phyloP scores from a whole-genome alignment of 306 rosid genomes.

The Elaeagnus macrophylla region DNA sequence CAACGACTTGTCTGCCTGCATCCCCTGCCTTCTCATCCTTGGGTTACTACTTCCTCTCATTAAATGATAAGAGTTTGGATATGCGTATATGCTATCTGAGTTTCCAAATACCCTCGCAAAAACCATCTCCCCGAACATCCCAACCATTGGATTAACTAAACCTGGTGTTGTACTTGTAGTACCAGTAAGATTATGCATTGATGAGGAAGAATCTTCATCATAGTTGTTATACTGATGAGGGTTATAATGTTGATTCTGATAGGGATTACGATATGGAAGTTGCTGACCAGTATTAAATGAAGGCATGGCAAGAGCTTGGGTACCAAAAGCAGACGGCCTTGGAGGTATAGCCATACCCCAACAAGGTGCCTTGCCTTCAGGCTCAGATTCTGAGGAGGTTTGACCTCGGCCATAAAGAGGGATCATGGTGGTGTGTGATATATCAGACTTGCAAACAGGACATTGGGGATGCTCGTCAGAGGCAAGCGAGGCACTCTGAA shows the following conservation, averaged over 20 bases:
- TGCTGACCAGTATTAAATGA: constrained; percentile 36
- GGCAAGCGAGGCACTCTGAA: constrained; percentile 69
- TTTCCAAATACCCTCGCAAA: constrained; percentile 62
- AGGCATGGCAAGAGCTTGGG: constrained; percentile 27
- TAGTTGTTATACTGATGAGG: constrained; percentile 23
- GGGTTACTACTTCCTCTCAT: constrained; percentile 34
- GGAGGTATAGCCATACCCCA: constrained; percentile 50
- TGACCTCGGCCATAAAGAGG: constrained; percentile 81
- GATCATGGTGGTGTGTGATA: constrained; percentile 68
- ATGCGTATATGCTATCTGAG: constrained; percentile 34
- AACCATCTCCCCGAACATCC: constrained; percentile 76
- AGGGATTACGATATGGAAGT: constrained; percentile 70
- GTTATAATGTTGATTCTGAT: constrained; percentile 41
- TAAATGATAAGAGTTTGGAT: constrained; percentile 47
- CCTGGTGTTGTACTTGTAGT: constrained; percentile 25
- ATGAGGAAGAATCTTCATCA: constrained; percentile 41
- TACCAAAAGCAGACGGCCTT: constrained; percentile 62
- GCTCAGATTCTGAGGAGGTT: constrained; percentile 19
- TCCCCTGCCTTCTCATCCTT: constrained; percentile 76
- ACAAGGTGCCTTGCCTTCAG: constrained; percentile 24
- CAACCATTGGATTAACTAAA: constrained; percentile 41
- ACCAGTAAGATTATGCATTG: constrained; percentile 35
- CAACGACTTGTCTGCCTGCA: constrained; percentile 70
- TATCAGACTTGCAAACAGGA: constrained; percentile 86
- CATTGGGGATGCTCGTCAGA: constrained; percentile 76